Base-by-base conservation (phyloP, 139 green algal genomes). In the Chlamydomonas eustigma region DNA sequence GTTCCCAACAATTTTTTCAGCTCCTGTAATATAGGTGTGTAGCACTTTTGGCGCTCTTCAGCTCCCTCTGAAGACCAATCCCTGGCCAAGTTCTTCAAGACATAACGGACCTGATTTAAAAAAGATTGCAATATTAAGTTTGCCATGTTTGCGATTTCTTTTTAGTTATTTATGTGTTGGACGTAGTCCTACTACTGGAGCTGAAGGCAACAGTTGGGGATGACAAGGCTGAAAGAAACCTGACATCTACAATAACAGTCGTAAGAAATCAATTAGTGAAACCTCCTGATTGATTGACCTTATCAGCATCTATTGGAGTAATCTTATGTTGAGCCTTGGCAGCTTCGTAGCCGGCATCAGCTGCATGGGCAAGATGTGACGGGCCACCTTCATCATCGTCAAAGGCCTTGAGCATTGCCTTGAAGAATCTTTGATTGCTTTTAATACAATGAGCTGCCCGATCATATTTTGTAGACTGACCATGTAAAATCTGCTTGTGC, bases 11-110 rank as follows among this genome's bases (percentile, higher is more conserved):
- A 33, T 1, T 6, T 22, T 50, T 78, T 36, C 5, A 92, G 76
- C 80, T 90, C 87, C 0, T 72, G 64, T 22, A 90, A 25, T 25
- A 96, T 88, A 18, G 76, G 70, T 30, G 82, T 90, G 74, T 97
- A 97, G 28, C 80, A 92, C 78, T 91, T 64, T 24, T 76, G 70
- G 0, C 94, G 83, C 87, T 98, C 94, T 0, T 71, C 65, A 0
- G 80, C 83, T 0, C 92, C 92, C 67, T 97, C 93, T 32, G 52
- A 73, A 0, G 80, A 89, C 94, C 94, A 98, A 80, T 98, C 94
- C 0, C 94, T 76, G 37, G 83, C 84, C 39, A 96, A 22, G 80
- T 98, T 97, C 82, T 97, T 97, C 44, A 98, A 82, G 71, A 97
- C 90, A 78, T 98, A 98, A 44, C 30, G 4, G 24, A 74, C 51